Base-by-base conservation (phyloP, 208 protist genomes). In the Trypanosomatidae sp. region DNA sequence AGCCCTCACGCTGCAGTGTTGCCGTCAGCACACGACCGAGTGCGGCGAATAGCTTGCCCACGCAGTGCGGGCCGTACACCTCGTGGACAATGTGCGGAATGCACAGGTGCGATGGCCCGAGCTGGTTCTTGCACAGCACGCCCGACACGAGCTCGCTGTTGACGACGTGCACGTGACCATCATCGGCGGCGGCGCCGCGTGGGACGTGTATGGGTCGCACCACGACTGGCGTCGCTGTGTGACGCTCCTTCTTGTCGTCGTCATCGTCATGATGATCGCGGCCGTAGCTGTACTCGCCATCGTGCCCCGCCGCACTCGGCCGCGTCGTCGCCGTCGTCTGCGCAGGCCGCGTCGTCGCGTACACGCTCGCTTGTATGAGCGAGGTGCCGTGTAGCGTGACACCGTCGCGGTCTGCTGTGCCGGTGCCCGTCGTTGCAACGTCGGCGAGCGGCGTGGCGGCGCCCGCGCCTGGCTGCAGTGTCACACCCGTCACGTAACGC, bases 81-180 rank as follows among this genome's bases (percentile, higher is more conserved):
- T 99, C 98, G 69, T 98, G 88, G 7, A 95, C 71, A 33, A 92
- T 66, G 52, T 99, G 97, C 16, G 96, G 77, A 20, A 97, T 53
- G 23, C 80, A 89, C 41, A 82, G 54, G 50, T 82, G 76, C 28
- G 71, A 72, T 1, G 88, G 75, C 38, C 88, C 88, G 15, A 95
- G 66, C 59, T 95, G 97, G 43, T 85, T 86, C 78, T 99, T 99
- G 68, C 98, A 98, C 6, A 99, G 61, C 11, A 99, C 74, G 40
- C 98, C 98, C 10, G 69, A 78, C 25, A 99, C 53, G 23, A 99
- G 71, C 55, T 99, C 89, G 49, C 84, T 88, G 48, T 97, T 64
- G 46, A 87, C 67, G 49, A 99, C 81, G 7, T 80, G 45, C 3
- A 99, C 77, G 16, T 42, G 49, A 41, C 60, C 63, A 51, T 97